phyloP scores from a whole-genome alignment of 2,329 filamentous ascomycete species.

The Ascochyta lentis region DNA sequence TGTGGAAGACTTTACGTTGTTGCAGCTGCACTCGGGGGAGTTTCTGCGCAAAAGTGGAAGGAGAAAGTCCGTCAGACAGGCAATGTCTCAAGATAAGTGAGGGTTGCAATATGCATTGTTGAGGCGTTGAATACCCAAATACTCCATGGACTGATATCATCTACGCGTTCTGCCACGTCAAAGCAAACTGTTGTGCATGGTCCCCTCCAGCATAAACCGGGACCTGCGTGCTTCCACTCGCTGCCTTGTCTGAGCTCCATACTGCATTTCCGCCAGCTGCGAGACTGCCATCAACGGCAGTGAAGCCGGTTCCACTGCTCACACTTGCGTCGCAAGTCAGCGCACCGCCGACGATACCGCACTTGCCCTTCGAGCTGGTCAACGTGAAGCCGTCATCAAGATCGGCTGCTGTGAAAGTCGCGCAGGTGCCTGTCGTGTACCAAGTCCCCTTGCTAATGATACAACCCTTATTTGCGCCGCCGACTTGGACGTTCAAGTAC shows the following conservation, averaged over 20 bases:
- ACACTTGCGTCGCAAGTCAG: constrained; percentile 63
- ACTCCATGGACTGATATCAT: background rate
- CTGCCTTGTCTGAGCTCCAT: constrained; percentile 54
- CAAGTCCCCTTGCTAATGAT: constrained; percentile 71
- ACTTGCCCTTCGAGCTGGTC: constrained; percentile 50
- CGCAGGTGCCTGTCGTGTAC: constrained; percentile 72
- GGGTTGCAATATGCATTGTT: background rate
- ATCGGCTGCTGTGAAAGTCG: constrained; percentile 65
- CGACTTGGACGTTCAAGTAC: constrained; percentile 62
- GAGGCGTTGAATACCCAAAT: constrained; percentile 8
- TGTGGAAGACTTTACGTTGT: constrained; percentile 6
- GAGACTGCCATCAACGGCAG: constrained; percentile 44
- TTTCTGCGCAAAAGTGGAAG: constrained; percentile 1
- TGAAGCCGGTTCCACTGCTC: constrained; percentile 52
- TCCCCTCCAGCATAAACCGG: constrained; percentile 51
- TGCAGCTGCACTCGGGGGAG: constrained; percentile 2
- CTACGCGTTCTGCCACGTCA: constrained; percentile 49
- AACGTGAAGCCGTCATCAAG: constrained; percentile 42
- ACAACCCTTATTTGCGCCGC: constrained; percentile 64
- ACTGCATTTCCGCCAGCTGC: constrained; percentile 47
- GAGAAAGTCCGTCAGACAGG: constrained; percentile 5
- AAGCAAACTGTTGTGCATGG: constrained; percentile 42
- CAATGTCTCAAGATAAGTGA: background rate
- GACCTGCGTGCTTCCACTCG: constrained; percentile 53
- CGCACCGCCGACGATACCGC: constrained; percentile 61